A percentile compares a stretch with the other conserved stretches of the same genome.
These are phyloP conservation scores for Bonia amplexicaulis DNA, from an alignment of 176 grass and related monocot species.

Conservation along the genomic window DNA sequence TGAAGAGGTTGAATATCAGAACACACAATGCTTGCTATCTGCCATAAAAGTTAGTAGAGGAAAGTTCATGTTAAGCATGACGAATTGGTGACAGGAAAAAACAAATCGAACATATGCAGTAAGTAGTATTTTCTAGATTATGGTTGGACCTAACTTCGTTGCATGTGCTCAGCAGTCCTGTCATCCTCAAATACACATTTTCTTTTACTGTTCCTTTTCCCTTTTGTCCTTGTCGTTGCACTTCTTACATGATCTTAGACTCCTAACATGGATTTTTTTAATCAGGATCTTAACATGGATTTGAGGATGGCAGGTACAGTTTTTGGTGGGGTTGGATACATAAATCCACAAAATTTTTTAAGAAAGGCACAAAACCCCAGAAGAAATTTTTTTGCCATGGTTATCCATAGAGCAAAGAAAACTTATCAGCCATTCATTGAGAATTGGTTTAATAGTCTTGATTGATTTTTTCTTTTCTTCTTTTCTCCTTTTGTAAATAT, in stretches of 20 bases:
- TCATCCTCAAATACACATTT: slow-evolving; percentile 12
- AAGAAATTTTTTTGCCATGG: not conserved
- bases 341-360: not conserved
- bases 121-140: not conserved
- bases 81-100: not conserved
- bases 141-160: not conserved
- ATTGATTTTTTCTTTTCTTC: too few species aligned
- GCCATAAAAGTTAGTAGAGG: slow-evolving; percentile 14
- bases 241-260: not conserved
- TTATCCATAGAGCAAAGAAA: too few species aligned
- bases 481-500: too few species aligned
- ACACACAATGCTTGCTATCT: slow-evolving; percentile 48
- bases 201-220: not conserved
- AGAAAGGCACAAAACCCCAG: not conserved
- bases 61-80: not conserved
- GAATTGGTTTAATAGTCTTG: too few species aligned
- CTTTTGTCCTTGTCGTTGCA: not conserved
- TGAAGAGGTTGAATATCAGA: slow-evolving; percentile 57
- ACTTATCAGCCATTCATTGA: too few species aligned
- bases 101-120: not conserved
- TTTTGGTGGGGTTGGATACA: not conserved
- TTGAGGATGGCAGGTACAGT: not conserved
- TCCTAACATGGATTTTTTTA: not conserved
- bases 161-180: not conserved
- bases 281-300: not conserved